Conservation (phyloP, 1,139 yeast genomes). For the Saccharomyces pastorianus region DNA sequence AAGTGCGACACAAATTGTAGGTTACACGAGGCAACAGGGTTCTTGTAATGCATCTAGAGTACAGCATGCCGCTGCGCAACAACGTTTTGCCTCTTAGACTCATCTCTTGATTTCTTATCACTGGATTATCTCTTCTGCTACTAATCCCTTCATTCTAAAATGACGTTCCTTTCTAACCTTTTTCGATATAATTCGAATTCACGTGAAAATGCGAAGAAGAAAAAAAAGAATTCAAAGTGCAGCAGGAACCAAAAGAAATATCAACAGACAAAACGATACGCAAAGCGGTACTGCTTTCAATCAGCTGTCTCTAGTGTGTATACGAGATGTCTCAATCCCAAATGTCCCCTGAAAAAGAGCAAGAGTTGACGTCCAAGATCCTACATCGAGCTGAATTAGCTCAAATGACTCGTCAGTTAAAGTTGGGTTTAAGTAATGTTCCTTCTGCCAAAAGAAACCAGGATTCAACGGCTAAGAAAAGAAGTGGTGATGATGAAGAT, state of each 20-base stretch:
- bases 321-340: not conserved
- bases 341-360: slow-evolving; percentile 24
- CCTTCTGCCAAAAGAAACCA: slow-evolving; percentile 13
- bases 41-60: not conserved
- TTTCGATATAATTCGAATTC: not conserved
- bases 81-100: not conserved
- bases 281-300: not conserved
- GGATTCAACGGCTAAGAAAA: slow-evolving; percentile 4
- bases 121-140: not conserved
- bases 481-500: slow-evolving; percentile 1
- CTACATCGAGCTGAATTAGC: slow-evolving; percentile 31
- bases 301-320: not conserved
- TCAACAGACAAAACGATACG: not conserved
- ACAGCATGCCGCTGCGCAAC: too few relatives aligned
- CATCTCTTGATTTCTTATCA: not conserved
- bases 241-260: not conserved
- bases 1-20: not conserved
- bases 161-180: not conserved
- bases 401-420: slow-evolving; percentile 31
- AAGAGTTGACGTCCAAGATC: slow-evolving; percentile 27
- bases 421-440: slow-evolving; percentile 27
- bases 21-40: not conserved
- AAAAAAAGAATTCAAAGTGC: not conserved
- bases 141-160: not conserved
- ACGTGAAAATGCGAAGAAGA: not conserved